Base-by-base conservation (phyloP, 306 rosid genomes). In the Gillenia trifoliata region DNA sequence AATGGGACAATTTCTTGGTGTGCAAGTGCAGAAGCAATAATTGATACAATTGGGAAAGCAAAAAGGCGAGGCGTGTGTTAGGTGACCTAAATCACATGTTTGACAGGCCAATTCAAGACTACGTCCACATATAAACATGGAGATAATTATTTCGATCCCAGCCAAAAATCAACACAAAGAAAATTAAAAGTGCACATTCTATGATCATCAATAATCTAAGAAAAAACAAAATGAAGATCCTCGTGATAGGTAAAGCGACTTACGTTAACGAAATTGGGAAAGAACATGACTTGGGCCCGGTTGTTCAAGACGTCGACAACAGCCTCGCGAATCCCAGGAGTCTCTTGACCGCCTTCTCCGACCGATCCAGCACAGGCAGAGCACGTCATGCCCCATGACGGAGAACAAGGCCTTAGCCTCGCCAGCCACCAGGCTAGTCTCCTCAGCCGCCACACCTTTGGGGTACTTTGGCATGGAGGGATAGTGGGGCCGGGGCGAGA, bases 401-500 rank as follows among this genome's bases (percentile, higher is more conserved):
- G 88, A 85, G 81, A 85, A 83, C 28, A 86, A 31, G 0, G 85
- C 91, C 41, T 72, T 86, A 5, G 74, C 60, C 70, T 85, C 90
- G 0, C 61, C 78, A 23, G 75, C 85, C 6, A 8, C 36, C 28
- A 36, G 6, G 66, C 36, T 50, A 59, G 31, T 40, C 57, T 68
- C 73, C 52, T 54, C 68, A 28, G 33, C 70, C 26, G 71, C 28
- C 64, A 68, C 55, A 5, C 82, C 90, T 69, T 77, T 88, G 4
- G 96, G 96, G 34, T 80, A 90, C 9, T 68, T 75, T 2, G 91
- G 96, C 96, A 90, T 88, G 4, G 93, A 90, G 1, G 96, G 93
- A 34, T 90, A 88, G 79, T 83, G 96, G 15, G 93, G 86, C n/a
- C 85, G 79, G 4, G 89, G 72, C 0, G 87, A 83, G 2, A 85